Evolutionary conservation across 2,329 filamentous ascomycete genomes (phyloP).

Genomic region (Cryphonectria parasitica): DNA sequence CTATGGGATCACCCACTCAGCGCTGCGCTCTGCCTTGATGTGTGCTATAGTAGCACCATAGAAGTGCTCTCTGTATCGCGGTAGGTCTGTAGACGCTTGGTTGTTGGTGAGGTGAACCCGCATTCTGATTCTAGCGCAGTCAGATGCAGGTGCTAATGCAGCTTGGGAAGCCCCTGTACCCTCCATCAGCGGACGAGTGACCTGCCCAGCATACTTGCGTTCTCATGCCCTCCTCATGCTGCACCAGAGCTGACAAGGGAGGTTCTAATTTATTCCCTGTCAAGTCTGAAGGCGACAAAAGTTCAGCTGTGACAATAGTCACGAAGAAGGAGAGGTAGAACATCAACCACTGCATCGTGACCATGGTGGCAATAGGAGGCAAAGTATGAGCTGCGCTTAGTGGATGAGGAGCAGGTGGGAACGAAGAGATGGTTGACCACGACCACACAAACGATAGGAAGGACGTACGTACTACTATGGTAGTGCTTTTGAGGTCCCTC

Average conservation of each 20-base stretch:
- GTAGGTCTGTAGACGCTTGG: not conserved
- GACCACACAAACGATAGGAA: not conserved
- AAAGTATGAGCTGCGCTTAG: not conserved
- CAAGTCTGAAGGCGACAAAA: not conserved
- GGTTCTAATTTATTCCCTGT: not conserved
- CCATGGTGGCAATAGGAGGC: not conserved
- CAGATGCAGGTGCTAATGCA: constrained; percentile 20
- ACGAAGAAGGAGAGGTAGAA: not conserved
- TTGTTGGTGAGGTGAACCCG: not conserved
- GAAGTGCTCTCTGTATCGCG: not conserved
- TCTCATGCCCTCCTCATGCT: constrained; percentile 4
- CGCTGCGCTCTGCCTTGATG: not conserved
- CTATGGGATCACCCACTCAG: not conserved
- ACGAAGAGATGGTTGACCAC: not conserved
- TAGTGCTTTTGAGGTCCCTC: not conserved
- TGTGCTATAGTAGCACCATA: not conserved
- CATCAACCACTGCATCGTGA: not conserved
- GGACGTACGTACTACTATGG: not conserved
- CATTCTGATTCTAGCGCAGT: constrained; percentile 11
- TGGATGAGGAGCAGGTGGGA: not conserved
- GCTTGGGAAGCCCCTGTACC: constrained; percentile 12
- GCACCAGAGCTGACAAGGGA: constrained; percentile 4
- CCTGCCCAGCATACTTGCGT: constrained; percentile 11
- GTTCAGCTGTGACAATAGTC: not conserved
- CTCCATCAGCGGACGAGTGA: constrained; percentile 13